Evolutionary conservation across 257 asterid genomes (phyloP), one percentile per base, ranked within the genome.

Genomic region (Solanum pimpinellifolium): DNA sequence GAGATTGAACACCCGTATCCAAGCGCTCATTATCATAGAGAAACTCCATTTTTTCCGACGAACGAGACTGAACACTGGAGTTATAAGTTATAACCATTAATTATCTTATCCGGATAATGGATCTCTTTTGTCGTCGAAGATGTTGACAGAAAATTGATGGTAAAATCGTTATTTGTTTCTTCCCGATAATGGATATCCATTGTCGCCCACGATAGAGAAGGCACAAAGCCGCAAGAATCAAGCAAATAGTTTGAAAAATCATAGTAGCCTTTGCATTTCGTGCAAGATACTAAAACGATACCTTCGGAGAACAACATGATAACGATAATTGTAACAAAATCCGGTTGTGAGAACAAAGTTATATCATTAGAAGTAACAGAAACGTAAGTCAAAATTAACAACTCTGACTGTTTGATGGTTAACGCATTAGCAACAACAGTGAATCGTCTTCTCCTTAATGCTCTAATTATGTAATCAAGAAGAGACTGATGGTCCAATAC

Each of bases 311-410:
- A 18, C 62, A 52, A 52, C 4, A 52, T 52, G 2, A 0, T 49
- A 21, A 49, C 9, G 60, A 0, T 1, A 49, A 52, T 16, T 3
- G 4, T 16, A 52, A 52, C 0, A 52, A 0, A 7, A 52, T 16
- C 9, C 4, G 10, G 10, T 18, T 52, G 4, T 52, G 0, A 52
- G 10, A 52, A 1, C 62, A 52, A 52, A 52, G 1, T 20, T 2
- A 52, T 52, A 52, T 52, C 10, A 1, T 35, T 35, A 52, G 0
- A 52, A 52, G 62, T 4, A 52, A 52, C 18, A 18, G 10, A 18
- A 52, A 0, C 0, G 2, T 0, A 52, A 52, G 62, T 52, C 0
- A 52, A 18, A 52, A 21, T 52, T 52, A 16, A 52, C 23, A 52
- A 16, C 60, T 49, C 60, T 0, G 3, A 1, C 0, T 23, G 9